Evolutionary conservation across 2,329 filamentous ascomycete genomes (phyloP).

Genomic region (Dothistroma septosporum): DNA sequence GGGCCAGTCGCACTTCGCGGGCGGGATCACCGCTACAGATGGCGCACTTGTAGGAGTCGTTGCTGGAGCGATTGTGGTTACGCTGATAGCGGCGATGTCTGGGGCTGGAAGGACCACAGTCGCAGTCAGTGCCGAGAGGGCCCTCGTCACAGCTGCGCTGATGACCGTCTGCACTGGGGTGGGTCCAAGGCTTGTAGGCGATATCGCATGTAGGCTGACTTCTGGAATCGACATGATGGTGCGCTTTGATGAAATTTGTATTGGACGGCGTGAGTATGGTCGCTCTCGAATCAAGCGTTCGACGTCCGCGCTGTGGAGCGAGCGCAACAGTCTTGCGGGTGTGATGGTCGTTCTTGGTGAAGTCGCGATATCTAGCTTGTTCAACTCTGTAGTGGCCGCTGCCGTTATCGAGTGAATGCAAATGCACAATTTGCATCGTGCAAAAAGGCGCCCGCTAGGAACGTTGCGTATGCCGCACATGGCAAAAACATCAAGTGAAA

Average conservation of each 20-base stretch:
- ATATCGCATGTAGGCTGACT: no score
- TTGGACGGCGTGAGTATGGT: no score
- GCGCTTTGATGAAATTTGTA: no score
- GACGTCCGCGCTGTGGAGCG: neutral
- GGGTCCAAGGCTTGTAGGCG: no score
- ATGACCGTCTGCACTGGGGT: no score
- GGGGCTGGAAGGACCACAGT: no score
- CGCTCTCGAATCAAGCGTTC: no score
- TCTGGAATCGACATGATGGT: no score
- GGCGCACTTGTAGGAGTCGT: neutral
- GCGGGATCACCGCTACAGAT: neutral
- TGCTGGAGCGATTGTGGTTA: neutral
- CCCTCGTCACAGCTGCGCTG: no score
- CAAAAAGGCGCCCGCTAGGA: neutral
- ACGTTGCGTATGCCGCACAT: neutral
- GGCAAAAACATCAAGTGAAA: neutral
- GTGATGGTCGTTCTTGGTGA: neutral
- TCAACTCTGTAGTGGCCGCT: neutral
- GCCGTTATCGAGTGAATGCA: neutral
- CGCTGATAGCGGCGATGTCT: neutral
- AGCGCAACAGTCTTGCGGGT: neutral
- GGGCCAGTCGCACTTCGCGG: neutral
- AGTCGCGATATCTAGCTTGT: neutral
- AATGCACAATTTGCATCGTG: neutral
- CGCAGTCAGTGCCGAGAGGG: no score